Evolutionary conservation across 2,329 filamentous ascomycete genomes (phyloP), one percentile per base, ranked within the genome.

Genomic region (Pestalotiopsis sp.): DNA sequence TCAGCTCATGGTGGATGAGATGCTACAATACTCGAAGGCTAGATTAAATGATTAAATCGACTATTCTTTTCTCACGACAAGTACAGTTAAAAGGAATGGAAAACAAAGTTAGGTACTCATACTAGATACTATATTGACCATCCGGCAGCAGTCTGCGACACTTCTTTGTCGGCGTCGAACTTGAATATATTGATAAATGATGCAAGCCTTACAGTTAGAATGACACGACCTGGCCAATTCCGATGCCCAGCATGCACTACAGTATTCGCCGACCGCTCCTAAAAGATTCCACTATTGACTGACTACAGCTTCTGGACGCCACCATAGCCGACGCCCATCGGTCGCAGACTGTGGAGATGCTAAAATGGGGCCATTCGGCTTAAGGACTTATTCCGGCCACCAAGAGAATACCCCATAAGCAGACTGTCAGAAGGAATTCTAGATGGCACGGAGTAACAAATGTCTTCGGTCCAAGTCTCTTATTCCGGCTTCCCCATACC

Each of bases 1-100:
- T 38, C 71, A 72, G 59, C 64, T 73, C 45, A 78, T 78, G 77
- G 76, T 77, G 20, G 76, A 78, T 45, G 69, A 75, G 14, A 65
- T 65, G 62, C n/a, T 65, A 6, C 20, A 65, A 9, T 23, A 36
- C 25, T 63, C 61, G 2, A 63, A 41, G 45, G n/a, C 45, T n/a
- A 52, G 17, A 52, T 2, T 52, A 3, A 52, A 52, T 61, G 17
- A 23, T 9, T 38, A 27, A 1, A 36, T 36, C 6, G 2, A 36
- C 31, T 17, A 14, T 45, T 17, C 5, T 45, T 45, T 4, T 45
- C 13, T 45, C 39, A 6, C 17, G 17, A 17, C 45, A n/a, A n/a
- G 14, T 3, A 52, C 2, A 17, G 13, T 9, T 20, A 52, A n/a
- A 4, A 52, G 6, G 17, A 52, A 23, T n/a, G n/a, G n/a, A n/a